Base-by-base conservation (phyloP, 2,329 filamentous ascomycete genomes). In the Biscogniauxia sp. region DNA sequence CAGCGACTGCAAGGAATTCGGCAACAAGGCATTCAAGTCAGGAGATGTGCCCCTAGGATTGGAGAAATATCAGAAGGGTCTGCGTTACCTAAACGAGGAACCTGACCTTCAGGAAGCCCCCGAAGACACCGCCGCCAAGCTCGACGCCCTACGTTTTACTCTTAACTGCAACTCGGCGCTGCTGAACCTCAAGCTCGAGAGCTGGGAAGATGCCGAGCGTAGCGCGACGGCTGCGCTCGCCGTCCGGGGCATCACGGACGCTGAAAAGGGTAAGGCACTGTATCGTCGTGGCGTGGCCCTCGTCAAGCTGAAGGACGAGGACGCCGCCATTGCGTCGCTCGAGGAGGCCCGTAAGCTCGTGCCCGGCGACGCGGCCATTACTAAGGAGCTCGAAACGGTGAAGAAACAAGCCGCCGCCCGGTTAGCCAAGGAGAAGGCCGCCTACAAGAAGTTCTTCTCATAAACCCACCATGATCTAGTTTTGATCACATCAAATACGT, bases 61-160 rank as follows among this genome's bases (percentile, higher is more conserved):
- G 25, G 88, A 89, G 62, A 99, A 99, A 80, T 99, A 99, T 79
- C 88, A 96, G 76, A 99, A 99, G 81, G 93, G 88, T 19, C 65
- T 74, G 62, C 71, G 72, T 15, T 74, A 91, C 54, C 77, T 86
- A 13, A 90, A 95, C 51, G 83, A 86, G 53, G 92, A 94, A 68
- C 83, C 71, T 1, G 71, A 91, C 20, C 74, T 84, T 20, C 88
- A 93, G 28, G 82, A 84, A 23, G 91, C 92, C 66, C 81, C 89
- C 4, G 80, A 84, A 53, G 88, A 89, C 45, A 84, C 89, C 49
- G 88, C 87, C 69, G 75, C 80, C 23, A 83, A 89, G 65, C 82
- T 97, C 62, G 84, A 86, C 61, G 80, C 88, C 45, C 83, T 98
- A 58, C 91, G 93, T 68, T 91, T 97, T 78, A 87, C 87, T 15